A percentile compares a stretch with the other conserved stretches of the same genome.
Evolutionary conservation across 306 rosid species (phyloP).

Genomic region (Purshia tridentata): DNA sequence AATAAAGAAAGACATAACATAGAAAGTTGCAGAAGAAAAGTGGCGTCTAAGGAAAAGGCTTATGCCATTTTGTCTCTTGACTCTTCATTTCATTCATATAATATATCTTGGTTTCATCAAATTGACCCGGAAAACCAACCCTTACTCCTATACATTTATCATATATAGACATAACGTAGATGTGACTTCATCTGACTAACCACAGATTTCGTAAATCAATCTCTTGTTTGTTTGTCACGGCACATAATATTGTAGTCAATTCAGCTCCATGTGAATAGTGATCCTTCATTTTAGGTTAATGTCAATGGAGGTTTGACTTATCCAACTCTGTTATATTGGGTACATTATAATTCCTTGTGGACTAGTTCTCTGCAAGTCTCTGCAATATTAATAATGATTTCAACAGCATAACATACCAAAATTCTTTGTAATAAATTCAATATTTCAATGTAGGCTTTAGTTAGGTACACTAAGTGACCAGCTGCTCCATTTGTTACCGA

Average conservation of each 20-base stretch:
- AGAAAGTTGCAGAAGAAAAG: slow-evolving; percentile 44
- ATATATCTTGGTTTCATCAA: slow-evolving; percentile 35
- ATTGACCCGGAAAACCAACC: slow-evolving; percentile 14
- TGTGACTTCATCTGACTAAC: too few relatives aligned
- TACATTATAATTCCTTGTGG: too few relatives aligned
- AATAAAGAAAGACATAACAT: slow-evolving; percentile 18
- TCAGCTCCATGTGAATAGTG: slow-evolving; percentile 14
- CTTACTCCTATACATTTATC: too few relatives aligned
- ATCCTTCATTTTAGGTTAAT: slow-evolving; percentile 27
- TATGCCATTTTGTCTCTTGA: slow-evolving; percentile 25
- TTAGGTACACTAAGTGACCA: background rate
- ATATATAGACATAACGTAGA: too few relatives aligned
- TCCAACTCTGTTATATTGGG: too few relatives aligned
- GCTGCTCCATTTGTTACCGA: background rate
- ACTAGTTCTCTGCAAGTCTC: background rate
- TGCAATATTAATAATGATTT: background rate
- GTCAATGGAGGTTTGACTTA: slow-evolving; percentile 3
- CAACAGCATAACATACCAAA: background rate
- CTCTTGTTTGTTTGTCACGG: too few relatives aligned
- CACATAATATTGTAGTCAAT: background rate
- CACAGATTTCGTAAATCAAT: too few relatives aligned
- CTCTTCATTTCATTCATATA: background rate
- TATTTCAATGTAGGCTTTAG: too few relatives aligned
- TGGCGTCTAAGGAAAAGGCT: slow-evolving; percentile 53
- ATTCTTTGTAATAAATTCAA: background rate